phyloP scores from a whole-genome alignment of 2,329 filamentous ascomycete genomes.

The Aspergillus terreus region DNA sequence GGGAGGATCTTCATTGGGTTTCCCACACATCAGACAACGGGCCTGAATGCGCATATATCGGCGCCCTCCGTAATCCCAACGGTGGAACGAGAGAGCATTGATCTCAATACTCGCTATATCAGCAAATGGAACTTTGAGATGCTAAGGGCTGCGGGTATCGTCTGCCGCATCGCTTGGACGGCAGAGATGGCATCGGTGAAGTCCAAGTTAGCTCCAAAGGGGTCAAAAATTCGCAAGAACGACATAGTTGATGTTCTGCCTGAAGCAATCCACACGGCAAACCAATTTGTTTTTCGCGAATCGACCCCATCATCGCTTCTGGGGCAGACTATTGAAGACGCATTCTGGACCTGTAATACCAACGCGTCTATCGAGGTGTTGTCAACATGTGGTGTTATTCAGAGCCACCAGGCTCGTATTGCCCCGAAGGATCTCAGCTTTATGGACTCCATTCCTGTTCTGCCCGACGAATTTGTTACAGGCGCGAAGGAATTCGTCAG shows the following conservation, averaged over 20 bases:
- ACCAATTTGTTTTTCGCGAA: constrained; percentile 83
- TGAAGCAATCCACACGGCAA: constrained; percentile 75
- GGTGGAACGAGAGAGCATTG: constrained; percentile 93
- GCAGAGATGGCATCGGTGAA: constrained; percentile 80
- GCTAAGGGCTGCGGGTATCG: constrained; percentile 83
- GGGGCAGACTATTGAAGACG: constrained; percentile 84
- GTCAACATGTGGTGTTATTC: constrained; percentile 80
- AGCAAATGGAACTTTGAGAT: constrained; percentile 95
- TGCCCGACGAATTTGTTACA: constrained; percentile 71
- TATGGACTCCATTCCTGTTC: constrained; percentile 80
- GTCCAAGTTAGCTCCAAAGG: constrained; percentile 48
- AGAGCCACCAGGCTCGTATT: constrained; percentile 78
- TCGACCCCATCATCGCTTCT: constrained; percentile 85
- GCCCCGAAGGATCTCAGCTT: constrained; percentile 70
- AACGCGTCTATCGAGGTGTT: constrained; percentile 81
- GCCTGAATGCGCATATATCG: constrained; percentile 87
- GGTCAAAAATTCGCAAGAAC: constrained; percentile 57
- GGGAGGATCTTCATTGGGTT: constrained; percentile 97
- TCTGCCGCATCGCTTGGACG: constrained; percentile 80
- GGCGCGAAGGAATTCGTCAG: constrained; percentile 68
- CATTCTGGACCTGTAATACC: constrained; percentile 90
- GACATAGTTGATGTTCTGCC: constrained; percentile 67
- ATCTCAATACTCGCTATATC: constrained; percentile 92
- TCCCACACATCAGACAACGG: constrained; percentile 94
- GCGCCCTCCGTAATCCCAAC: constrained; percentile 96